Conservation (phyloP, 2,329 filamentous ascomycete genomes). For the Lasiodiplodia sp. region DNA sequence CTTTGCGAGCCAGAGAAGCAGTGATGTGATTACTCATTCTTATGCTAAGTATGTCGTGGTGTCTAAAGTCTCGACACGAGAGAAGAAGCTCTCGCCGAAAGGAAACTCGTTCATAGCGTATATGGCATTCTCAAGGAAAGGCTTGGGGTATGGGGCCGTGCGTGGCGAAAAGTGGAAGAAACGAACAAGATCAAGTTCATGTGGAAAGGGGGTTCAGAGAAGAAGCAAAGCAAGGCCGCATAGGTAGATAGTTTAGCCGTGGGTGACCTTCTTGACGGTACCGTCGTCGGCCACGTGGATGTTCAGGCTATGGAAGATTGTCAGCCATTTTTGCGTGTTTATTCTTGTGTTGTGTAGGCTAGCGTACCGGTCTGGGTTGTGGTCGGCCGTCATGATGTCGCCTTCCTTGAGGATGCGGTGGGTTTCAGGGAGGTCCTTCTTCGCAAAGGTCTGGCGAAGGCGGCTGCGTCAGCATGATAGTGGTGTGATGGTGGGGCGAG, state of each 20-base stretch:
- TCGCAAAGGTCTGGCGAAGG: conserved; percentile 56
- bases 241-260: conserved; percentile 44
- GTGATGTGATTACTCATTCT: not conserved
- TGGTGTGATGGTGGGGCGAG: not conserved
- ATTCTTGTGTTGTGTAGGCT: not conserved
- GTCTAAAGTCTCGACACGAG: not conserved
- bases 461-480: not conserved
- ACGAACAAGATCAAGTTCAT: not conserved
- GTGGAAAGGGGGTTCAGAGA: conserved; percentile 27
- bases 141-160: not conserved
- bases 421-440: conserved; percentile 56
- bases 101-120: not conserved
- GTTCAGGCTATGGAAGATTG: conserved; percentile 46
- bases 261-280: conserved; percentile 56
- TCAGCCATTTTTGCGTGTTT: not conserved
- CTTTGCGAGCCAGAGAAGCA: not conserved
- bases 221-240: not conserved
- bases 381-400: conserved; percentile 56
- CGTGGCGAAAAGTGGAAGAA: not conserved
- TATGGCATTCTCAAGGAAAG: not conserved
- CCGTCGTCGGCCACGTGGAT: conserved; percentile 58
- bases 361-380: conserved; percentile 53
- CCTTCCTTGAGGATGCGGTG: conserved; percentile 57
- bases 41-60: not conserved
- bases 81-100: not conserved